Conservation (phyloP, 1,284 basidiomycete species). For the Porodaedalea pini region DNA sequence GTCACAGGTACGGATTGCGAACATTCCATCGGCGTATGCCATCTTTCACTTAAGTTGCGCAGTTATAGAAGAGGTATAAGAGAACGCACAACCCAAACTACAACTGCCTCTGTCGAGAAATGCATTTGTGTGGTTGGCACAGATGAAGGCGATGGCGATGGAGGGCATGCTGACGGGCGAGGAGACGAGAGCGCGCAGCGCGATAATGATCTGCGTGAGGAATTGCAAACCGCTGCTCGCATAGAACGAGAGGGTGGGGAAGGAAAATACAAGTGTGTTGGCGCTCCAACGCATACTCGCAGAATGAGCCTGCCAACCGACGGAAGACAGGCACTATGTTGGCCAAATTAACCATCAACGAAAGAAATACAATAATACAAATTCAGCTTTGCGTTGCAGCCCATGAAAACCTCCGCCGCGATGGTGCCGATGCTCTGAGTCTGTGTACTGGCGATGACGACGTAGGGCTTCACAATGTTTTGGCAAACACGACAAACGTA, state of each 20-base stretch:
- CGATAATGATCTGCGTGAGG: conserved; percentile 71
- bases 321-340: no score
- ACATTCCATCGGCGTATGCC: conserved; percentile 53
- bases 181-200: conserved; percentile 76
- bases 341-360: no score
- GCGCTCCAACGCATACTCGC: not conserved
- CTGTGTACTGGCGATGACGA: conserved; percentile 47
- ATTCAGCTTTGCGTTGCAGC: not conserved
- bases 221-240: conserved; percentile 68
- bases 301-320: not conserved
- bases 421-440: no score
- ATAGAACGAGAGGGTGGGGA: not conserved
- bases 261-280: no score
- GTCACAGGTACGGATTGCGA: conserved; percentile 55
- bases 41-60: not conserved
- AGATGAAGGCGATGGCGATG: conserved; percentile 64
- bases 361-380: no score
- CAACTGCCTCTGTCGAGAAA: conserved; percentile 57
- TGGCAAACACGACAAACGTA: no score
- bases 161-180: conserved; percentile 64
- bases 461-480: no score
- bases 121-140: conserved; percentile 62
- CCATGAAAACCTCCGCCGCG: no score
- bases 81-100: conserved; percentile 65
- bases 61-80: no score